A percentile compares a stretch with the other conserved stretches of the same genome.
These are phyloP conservation scores for Cercospora sp. DNA, from an alignment of 2,329 filamentous ascomycete genomes.

Conservation along the genomic window DNA sequence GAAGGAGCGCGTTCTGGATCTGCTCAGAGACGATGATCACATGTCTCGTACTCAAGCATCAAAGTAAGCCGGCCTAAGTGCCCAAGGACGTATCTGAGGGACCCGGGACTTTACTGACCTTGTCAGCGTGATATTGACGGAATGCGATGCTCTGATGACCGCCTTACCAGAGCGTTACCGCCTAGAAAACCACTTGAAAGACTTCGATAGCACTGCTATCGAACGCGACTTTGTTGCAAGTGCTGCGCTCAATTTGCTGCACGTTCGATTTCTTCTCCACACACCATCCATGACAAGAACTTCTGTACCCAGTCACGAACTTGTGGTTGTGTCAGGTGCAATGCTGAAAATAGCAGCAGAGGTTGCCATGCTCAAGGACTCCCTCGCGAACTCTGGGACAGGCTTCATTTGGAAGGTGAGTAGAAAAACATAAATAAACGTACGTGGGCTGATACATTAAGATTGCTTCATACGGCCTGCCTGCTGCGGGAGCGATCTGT, in stretches of 20 bases:
- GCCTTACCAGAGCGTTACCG: slow-evolving; percentile 34
- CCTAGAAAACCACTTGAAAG: slow-evolving; percentile 15
- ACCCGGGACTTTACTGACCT: not conserved
- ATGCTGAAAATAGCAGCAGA: slow-evolving; percentile 39
- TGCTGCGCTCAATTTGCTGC: slow-evolving; percentile 39
- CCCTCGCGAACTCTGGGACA: slow-evolving; percentile 40
- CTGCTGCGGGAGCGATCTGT: slow-evolving; percentile 41
- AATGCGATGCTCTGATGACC: slow-evolving; percentile 31
- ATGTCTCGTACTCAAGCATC: slow-evolving; percentile 3
- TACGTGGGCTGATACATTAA: slow-evolving; percentile 21
- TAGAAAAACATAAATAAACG: slow-evolving; percentile 2
- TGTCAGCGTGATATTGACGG: slow-evolving; percentile 4
- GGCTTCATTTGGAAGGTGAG: slow-evolving; percentile 40
- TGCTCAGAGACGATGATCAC: slow-evolving; percentile 30
- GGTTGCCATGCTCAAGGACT: slow-evolving; percentile 35
- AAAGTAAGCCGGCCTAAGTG: slow-evolving; percentile 7
- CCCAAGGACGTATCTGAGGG: not conserved
- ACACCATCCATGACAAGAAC: slow-evolving; percentile 29
- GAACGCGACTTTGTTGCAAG: slow-evolving; percentile 40
- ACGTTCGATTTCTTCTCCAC: slow-evolving; percentile 39
- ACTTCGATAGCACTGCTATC: slow-evolving; percentile 19
- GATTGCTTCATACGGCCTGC: slow-evolving; percentile 41
- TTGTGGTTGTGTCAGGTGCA: slow-evolving; percentile 33
- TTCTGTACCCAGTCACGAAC: slow-evolving; percentile 30
- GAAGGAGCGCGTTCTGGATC: slow-evolving; percentile 41